These are phyloP conservation scores for Cladosporium sphaerospermum DNA, from an alignment of 2,329 filamentous ascomycete genomes.

Conservation along the genomic window DNA sequence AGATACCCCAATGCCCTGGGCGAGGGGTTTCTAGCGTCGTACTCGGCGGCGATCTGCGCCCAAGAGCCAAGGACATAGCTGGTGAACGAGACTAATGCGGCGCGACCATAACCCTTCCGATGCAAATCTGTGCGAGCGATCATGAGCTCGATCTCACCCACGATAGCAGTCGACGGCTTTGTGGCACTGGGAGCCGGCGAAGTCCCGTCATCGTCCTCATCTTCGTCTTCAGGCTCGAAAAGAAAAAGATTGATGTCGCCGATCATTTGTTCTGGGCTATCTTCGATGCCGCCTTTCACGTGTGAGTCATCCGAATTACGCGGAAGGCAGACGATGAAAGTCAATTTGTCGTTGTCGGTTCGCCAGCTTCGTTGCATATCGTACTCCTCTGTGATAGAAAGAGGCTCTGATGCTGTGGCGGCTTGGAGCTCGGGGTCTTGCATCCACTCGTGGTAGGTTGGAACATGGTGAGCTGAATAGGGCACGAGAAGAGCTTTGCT, in stretches of 20 bases:
- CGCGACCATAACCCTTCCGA: slow-evolving; percentile 58
- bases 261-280: slow-evolving; percentile 46
- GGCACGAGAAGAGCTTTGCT: slow-evolving; percentile 68
- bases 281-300: slow-evolving; percentile 36
- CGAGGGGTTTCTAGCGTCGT: slow-evolving; percentile 25
- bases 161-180: slow-evolving; percentile 20
- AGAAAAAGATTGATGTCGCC: slow-evolving; percentile 64
- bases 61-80: slow-evolving; percentile 57
- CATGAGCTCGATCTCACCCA: slow-evolving; percentile 84
- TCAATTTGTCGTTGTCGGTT: slow-evolving; percentile 74
- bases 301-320: not conserved
- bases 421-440: slow-evolving; percentile 73
- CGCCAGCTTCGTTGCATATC: slow-evolving; percentile 89
- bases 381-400: slow-evolving; percentile 76
- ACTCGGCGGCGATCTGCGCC: slow-evolving; percentile 52
- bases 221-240: slow-evolving; percentile 46
- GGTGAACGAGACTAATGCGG: slow-evolving; percentile 62
- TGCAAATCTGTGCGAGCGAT: slow-evolving; percentile 57
- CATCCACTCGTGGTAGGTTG: slow-evolving; percentile 87
- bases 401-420: slow-evolving; percentile 80
- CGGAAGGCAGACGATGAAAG: slow-evolving; percentile 72
- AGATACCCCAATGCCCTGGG: slow-evolving; percentile 39
- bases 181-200: not conserved
- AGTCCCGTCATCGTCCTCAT: slow-evolving; percentile 31
- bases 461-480: slow-evolving; percentile 75